Evolutionary conservation across 164 flowering plant genomes (phyloP), one percentile per base, ranked within the genome.

Genomic region (Magnolia changhungtana): DNA sequence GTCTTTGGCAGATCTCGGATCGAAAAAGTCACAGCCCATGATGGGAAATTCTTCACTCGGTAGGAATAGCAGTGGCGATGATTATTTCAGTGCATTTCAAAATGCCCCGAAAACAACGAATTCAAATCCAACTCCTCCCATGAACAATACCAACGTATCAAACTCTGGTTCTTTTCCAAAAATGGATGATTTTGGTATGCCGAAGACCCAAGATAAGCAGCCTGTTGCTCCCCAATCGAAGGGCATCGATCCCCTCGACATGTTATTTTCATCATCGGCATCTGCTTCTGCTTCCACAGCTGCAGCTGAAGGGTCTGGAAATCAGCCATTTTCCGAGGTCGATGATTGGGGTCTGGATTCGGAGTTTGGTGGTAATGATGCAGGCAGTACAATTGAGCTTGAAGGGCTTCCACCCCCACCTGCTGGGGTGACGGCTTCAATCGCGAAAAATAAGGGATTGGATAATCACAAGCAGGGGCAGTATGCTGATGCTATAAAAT

Each of bases 401-500:
- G 97, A 96, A 27, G 99, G 99, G 71, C 92, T 93, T 72, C 97
- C 99, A 14, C 96, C 96, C 0, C 99, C 99, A 23, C 99, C 99
- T 7, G 81, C 91, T 66, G 98, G 98, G 49, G 87, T 94, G 7
- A 72, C 92, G 2, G 92, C 91, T 77, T 79, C 93, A 7, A 29
- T 82, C 7, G 97, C 99, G n/a, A 92, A 88, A 83, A 84, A 74
- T 72, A 96, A 94, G 85, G 99, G 98, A n/a, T 23, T 91, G 84
- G 97, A 96, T 72, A 89, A 87, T 78, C 77, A 94, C 80, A 93
- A 89, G 85, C 94, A 92, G 78, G 99, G 99, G 7, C 99, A 96
- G 63, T 94, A 84, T 84, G 91, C 98, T n/a, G 97, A 96, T 88
- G 99, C 99, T 55, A 92, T 96, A 58, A 96, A 96, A 85, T 96